Evolutionary conservation across 2,329 filamentous ascomycete genomes (phyloP), one percentile per base, ranked within the genome.

Genomic region (Aspergillus sp.): DNA sequence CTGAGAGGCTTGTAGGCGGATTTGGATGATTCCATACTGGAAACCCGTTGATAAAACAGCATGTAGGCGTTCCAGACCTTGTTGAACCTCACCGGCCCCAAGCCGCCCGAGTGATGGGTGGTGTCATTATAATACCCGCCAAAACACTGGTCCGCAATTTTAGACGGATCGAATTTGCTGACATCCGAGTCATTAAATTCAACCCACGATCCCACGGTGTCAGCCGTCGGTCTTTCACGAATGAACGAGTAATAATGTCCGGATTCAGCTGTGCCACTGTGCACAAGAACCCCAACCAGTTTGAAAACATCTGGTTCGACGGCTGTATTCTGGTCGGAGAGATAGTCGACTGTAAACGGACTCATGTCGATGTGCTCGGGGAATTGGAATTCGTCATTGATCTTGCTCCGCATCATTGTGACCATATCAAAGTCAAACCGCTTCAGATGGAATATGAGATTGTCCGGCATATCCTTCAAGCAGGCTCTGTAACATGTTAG

Each of bases 161-260:
- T 71, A 1, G 66, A 64, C 6, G 80, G 76, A 45, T 94, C 81
- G 68, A 89, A 95, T 1, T 69, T 61, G 12, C 68, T 75, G 15
- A 94, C 88, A 30, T 75, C 69, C n/a, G 86, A 80, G 54, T 98
- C 91, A 47, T 98, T 96, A 60, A 95, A 95, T 52, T 94, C 85
- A 7, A 93, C 71, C 91, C 91, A 98, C 4, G 65, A 65, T 32
- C 58, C 60, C 33, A 48, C 63, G 8, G 64, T 63, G 4, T 55
- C 55, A 10, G 57, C 57, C 13, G 69, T 60, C 11, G 84, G 77
- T 12, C 86, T 74, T 55, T 94, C 82, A 33, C 86, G 82, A 42
- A 93, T 86, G 55, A 86, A 96, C 0, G 89, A 96, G 61, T 95
- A 96, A 61, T 98, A 98, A 57, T 98, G 91, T 0, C 91, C 91